Evolutionary conservation across 1,284 basidiomycete genomes (phyloP), one percentile per base, ranked within the genome.

Genomic region (Vanrija sp.): DNA sequence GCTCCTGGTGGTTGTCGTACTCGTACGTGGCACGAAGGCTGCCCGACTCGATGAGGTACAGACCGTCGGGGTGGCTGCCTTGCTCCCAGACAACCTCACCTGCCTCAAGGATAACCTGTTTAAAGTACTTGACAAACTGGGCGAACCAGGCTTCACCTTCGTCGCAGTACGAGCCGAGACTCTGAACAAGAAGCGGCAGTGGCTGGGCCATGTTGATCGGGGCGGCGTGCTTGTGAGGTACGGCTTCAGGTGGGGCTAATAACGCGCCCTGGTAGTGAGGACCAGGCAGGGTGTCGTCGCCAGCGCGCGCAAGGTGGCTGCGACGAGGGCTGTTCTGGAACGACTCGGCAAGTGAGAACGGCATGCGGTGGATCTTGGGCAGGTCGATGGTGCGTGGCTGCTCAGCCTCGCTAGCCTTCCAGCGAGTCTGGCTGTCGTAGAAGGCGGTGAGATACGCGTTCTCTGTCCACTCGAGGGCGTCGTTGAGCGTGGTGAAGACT

Each of bases 401-500:
- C 3, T 40, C 25, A 4, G 47, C 38, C 23, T 38, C 40, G 26
- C 65, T 60, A n/a, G 55, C 55, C 38, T 68, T 60, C 18, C 54
- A 39, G 15, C 43, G 34, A 38, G 56, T 58, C 48, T 69, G 71
- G 57, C 67, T 71, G 47, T 73, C 71, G 56, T 77, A 77, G 58
- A 75, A 77, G 21, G 75, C 75, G 6, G 75, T 75, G 15, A 94
- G 71, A 75, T 93, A 92, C 0, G 84, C 85, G 74, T 92, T 91
- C 76, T 93, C 91, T 0, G 88, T 93, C 91, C 91, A 97, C 77
- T 98, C 94, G 78, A 98, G 83, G 0, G 93, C 94, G 71, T 97
- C 91, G 68, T 89, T 93, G 63, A 95, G 81, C 7, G 83, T 86
- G 52, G 80, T 81, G 71, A 97, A 96, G 15, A 94, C 78, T 75